These are phyloP conservation scores for Neostapfia colusana DNA, from an alignment of 176 grass and related monocot species.

Conservation along the genomic window DNA sequence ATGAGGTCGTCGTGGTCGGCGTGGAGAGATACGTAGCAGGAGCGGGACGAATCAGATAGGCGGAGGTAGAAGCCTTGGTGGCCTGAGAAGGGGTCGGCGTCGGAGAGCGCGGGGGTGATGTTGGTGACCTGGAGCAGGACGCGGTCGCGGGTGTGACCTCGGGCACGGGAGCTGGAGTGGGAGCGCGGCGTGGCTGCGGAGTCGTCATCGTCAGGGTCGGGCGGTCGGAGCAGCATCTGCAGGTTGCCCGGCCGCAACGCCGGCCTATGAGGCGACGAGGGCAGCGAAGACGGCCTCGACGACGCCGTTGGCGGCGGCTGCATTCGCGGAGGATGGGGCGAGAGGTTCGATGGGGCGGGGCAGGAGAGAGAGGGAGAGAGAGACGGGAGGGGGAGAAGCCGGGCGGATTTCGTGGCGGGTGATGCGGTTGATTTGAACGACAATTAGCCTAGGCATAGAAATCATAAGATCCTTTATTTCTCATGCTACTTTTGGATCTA, in stretches of 20 bases:
- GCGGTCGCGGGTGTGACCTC: conserved; percentile 25
- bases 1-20: conserved; percentile 77
- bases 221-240: conserved; percentile 58
- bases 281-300: conserved; percentile 35
- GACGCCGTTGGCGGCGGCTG: conserved; percentile 4
- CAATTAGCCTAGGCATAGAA: no score
- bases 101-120: conserved; percentile 68
- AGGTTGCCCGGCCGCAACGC: conserved; percentile 68
- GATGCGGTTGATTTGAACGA: no score
- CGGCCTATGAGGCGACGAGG: conserved; percentile 48
- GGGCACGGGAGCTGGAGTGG: conserved; percentile 25
- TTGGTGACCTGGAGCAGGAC: conserved; percentile 71
- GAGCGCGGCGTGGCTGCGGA: conserved; percentile 10
- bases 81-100: conserved; percentile 66
- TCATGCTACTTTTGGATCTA: no score
- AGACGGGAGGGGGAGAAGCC: no score
- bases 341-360: no score
- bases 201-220: conserved; percentile 41
- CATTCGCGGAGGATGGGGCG: conserved; percentile 29
- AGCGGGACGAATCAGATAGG: conserved; percentile 73
- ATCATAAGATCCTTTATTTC: no score
- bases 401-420: no score
- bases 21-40: conserved; percentile 80
- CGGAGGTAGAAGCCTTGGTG: conserved; percentile 87
- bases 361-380: no score